A percentile compares a stretch with the other conserved stretches of the same genome.
Evolutionary conservation across 257 asterid species (phyloP).

Genomic region (Petrea volubilis): DNA sequence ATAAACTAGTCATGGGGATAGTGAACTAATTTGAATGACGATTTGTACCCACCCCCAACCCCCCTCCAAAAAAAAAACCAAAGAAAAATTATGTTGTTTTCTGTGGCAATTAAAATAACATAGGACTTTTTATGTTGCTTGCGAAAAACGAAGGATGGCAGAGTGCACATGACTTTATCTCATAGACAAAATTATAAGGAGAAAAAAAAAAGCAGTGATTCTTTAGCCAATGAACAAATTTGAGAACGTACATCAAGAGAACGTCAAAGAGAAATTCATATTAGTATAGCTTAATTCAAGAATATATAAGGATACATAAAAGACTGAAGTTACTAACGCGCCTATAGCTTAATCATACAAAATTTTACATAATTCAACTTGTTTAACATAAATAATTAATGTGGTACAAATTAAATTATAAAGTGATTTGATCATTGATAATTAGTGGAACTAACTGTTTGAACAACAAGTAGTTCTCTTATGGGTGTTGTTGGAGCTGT

Average conservation of each 20-base stretch:
- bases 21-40: too few relatives aligned
- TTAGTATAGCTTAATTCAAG: background rate
- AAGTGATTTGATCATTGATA: background rate
- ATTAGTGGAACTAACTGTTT: background rate
- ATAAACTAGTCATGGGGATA: too few relatives aligned
- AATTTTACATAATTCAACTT: too few relatives aligned
- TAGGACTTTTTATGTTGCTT: too few relatives aligned
- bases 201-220: background rate
- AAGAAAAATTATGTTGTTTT: too few relatives aligned
- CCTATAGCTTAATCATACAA: conserved; percentile 19
- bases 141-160: too few relatives aligned
- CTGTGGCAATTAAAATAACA: too few relatives aligned
- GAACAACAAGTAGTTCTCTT: conserved; percentile 41
- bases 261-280: background rate
- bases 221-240: background rate
- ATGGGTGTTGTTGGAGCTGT: conserved; percentile 7
- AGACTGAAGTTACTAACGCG: too few relatives aligned
- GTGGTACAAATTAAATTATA: background rate
- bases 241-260: background rate
- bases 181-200: background rate
- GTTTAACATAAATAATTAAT: background rate
- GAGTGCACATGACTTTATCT: too few relatives aligned
- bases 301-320: too few relatives aligned
- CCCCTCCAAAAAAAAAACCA: too few relatives aligned
- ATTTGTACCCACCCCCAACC: too few relatives aligned